Evolutionary conservation across 2,329 filamentous ascomycete species (phyloP), one percentile per base, ranked within the genome.

Genomic region (Cercospora sesami): DNA sequence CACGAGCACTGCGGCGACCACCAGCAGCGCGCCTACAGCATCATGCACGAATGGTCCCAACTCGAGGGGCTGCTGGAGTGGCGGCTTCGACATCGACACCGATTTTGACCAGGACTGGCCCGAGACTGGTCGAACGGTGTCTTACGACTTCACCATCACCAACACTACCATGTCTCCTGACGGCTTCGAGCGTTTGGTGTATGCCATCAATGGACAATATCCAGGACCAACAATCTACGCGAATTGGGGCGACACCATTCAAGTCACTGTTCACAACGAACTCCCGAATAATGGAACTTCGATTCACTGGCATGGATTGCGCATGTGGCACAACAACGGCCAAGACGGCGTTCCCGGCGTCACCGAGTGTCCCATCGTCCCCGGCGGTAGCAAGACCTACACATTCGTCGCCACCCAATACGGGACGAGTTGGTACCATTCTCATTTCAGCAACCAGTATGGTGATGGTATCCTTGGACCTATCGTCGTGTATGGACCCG

Each of bases 221-320:
- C 86, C 71, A 87, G 90, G 89, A 0, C 85, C 57, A 9, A 72
- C 72, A 1, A 76, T 77, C 48, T 72, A 70, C 23, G 74, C 73
- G 5, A 72, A 75, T 33, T 77, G 75, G 75, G 75, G 76, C 36
- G 75, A 78, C 62, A 74, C 67, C 28, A 74, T 77, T 81, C 85
- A 72, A 85, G 87, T 75, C 85, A 87, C 9, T 80, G 83, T 90
- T 6, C 84, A 79, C 36, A 90, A 89, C 75, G 72, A 80, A 58
- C 63, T 83, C 78, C 78, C 79, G 8, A 75, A 82, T 69, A 90
- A 90, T 69, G 87, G 87, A 33, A 89, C 87, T 7, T 82, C 82
- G 8, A 85, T 90, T 18, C 88, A 90, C 74, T 90, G 83, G 79
- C 88, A 90, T 72, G 89, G 87, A 23, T 79, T 90, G 36, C 83